A percentile compares a stretch with the other conserved stretches of the same genome.
Evolutionary conservation across 192 early-diverging fungal species (phyloP).

Genomic region (Dissophora globulifera): DNA sequence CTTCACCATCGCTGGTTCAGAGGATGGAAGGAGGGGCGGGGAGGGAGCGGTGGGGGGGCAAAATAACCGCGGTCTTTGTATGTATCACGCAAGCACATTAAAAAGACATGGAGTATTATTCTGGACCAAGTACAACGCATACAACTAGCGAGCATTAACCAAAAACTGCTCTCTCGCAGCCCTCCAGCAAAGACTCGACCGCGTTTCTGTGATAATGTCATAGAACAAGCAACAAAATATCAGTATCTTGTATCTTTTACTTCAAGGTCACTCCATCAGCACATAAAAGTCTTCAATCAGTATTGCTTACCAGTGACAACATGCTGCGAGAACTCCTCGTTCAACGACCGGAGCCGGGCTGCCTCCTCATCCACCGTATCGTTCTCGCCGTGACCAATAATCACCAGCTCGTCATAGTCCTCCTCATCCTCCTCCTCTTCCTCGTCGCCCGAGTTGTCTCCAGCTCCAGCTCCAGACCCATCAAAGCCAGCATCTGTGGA

Average conservation of each 20-base stretch:
- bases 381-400: conserved; percentile 47
- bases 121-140: no score
- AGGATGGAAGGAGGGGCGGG: no score
- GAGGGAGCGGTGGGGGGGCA: no score
- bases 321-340: conserved; percentile 44
- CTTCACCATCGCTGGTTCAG: no score
- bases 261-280: no score
- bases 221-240: no score
- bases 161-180: conserved; percentile 45
- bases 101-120: no score
- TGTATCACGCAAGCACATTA: no score
- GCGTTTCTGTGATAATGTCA: no score
- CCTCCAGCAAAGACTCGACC: conserved; percentile 47
- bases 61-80: no score
- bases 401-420: conserved; percentile 48
- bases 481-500: background rate
- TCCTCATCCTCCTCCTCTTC: conserved; percentile 45
- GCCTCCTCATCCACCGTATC: conserved; percentile 49
- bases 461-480: background rate
- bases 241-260: no score
- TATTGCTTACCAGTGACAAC: conserved; percentile 36
- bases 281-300: no score
- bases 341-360: conserved; percentile 13
- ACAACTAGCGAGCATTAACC: conserved; percentile 32
- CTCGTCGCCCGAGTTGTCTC: conserved; percentile 29